Conservation (phyloP, 441 rosid genomes). For the Pelargonium cotyledonis region DNA sequence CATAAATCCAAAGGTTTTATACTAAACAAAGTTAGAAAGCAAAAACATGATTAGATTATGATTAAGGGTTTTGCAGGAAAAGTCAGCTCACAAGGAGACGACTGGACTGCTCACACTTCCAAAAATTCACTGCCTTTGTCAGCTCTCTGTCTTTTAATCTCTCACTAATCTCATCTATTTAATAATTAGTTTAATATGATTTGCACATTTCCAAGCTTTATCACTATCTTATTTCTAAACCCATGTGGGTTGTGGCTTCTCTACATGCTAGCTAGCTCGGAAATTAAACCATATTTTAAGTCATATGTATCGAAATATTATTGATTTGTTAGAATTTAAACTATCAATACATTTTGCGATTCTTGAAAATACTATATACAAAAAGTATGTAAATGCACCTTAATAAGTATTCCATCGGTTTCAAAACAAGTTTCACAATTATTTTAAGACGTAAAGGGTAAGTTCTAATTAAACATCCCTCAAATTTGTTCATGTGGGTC, state of each 20-base stretch:
- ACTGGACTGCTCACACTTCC: slow-evolving; percentile 47
- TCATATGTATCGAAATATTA: no score
- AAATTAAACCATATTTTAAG: no score
- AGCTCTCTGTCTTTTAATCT: slow-evolving; percentile 56
- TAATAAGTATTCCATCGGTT: no score
- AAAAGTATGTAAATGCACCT: no score
- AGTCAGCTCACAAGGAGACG: slow-evolving; percentile 86
- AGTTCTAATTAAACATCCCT: no score
- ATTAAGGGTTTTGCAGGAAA: slow-evolving; percentile 53
- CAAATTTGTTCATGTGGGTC: no score
- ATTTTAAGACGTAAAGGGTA: no score
- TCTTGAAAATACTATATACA: no score
- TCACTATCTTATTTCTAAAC: not conserved
- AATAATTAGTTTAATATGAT: not conserved
- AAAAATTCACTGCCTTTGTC: slow-evolving; percentile 89
- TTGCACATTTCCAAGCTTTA: not conserved
- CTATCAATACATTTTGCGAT: no score
- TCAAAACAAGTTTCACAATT: no score
- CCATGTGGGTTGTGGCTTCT: not conserved
- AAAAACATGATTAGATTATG: slow-evolving; percentile 81
- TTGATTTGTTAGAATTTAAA: no score
- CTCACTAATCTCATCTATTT: not conserved
- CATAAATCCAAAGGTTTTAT: slow-evolving; percentile 58
- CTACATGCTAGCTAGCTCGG: no score
- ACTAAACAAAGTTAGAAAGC: slow-evolving; percentile 42